Conservation (phyloP, 768 basidiomycete species). For the Rhizopogon sp. region DNA sequence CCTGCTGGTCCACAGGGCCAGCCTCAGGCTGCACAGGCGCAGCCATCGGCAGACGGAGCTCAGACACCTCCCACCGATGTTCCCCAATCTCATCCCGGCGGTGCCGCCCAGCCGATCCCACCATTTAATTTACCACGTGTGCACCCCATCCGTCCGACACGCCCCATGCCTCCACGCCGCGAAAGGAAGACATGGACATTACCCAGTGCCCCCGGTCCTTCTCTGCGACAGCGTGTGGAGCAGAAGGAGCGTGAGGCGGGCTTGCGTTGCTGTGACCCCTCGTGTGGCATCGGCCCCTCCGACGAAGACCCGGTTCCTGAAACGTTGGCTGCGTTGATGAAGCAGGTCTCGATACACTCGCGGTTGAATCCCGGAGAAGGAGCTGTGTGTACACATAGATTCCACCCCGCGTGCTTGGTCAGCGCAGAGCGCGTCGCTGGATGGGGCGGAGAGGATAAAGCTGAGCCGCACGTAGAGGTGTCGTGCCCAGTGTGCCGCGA, state of each 20-base stretch:
- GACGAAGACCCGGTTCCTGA: constrained; percentile 60
- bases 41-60: constrained; percentile 1
- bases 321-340: constrained; percentile 14
- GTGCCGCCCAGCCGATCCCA: neutral
- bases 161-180: constrained; percentile 21
- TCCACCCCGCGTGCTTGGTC: constrained; percentile 73
- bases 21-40: constrained; percentile 9
- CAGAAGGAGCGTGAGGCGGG: constrained; percentile 68
- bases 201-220: constrained; percentile 62
- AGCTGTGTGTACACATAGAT: constrained; percentile 54
- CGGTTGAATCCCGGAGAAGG: constrained; percentile 12
- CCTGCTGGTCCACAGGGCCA: neutral
- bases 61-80: constrained; percentile 12
- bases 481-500: constrained; percentile 69
- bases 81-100: constrained; percentile 3
- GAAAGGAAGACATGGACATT: constrained; percentile 50
- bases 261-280: constrained; percentile 64
- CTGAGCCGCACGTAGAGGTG: constrained; percentile 50
- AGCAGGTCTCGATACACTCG: constrained; percentile 20
- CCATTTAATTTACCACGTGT: constrained; percentile 8
- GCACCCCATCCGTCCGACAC: constrained; percentile 13
- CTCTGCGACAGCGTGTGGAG: constrained; percentile 71
- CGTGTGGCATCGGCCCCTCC: constrained; percentile 71
- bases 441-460: constrained; percentile 47
- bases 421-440: constrained; percentile 59